phyloP scores from a whole-genome alignment of 257 asterid genomes.

The Solanum clarkiae region DNA sequence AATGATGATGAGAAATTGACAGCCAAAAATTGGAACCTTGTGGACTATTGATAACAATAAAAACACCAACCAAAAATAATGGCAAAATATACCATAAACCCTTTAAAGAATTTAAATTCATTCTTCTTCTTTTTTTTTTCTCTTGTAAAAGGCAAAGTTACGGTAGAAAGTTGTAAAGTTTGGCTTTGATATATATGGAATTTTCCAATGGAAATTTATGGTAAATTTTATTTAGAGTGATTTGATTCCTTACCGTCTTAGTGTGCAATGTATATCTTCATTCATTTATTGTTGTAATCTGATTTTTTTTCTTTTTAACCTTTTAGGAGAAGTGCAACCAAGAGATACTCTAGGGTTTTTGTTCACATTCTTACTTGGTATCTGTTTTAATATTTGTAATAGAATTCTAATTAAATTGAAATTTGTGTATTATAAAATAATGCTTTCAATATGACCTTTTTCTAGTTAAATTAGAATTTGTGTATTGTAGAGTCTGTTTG shows the following conservation, averaged over 20 bases:
- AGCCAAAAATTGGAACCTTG: slow-evolving; percentile 7
- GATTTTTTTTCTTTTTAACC: neutral
- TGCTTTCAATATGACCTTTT: too few relatives aligned
- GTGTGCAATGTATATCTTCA: neutral
- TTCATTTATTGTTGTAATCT: neutral
- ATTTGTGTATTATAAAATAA: neutral
- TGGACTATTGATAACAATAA: slow-evolving; percentile 16
- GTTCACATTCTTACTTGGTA: rapidly evolving
- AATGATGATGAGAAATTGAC: neutral
- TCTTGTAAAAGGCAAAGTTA: neutral
- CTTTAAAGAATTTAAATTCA: slow-evolving; percentile 27
- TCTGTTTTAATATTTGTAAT: rapidly evolving
- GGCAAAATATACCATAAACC: slow-evolving; percentile 32
- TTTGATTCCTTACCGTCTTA: neutral
- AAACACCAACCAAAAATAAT: slow-evolving; percentile 24
- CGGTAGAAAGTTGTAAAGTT: neutral
- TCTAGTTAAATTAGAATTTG: too few relatives aligned
- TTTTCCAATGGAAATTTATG: neutral
- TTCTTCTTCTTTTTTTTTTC: slow-evolving; percentile 10
- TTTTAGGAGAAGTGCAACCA: neutral
- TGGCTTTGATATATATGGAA: neutral
- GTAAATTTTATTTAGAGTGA: neutral
- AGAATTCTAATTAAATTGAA: neutral
- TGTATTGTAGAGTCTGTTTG: too few relatives aligned
- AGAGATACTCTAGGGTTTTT: neutral